These are phyloP conservation scores for Colletotrichum sp. DNA, from an alignment of 2,329 filamentous ascomycete genomes.

Conservation along the genomic window DNA sequence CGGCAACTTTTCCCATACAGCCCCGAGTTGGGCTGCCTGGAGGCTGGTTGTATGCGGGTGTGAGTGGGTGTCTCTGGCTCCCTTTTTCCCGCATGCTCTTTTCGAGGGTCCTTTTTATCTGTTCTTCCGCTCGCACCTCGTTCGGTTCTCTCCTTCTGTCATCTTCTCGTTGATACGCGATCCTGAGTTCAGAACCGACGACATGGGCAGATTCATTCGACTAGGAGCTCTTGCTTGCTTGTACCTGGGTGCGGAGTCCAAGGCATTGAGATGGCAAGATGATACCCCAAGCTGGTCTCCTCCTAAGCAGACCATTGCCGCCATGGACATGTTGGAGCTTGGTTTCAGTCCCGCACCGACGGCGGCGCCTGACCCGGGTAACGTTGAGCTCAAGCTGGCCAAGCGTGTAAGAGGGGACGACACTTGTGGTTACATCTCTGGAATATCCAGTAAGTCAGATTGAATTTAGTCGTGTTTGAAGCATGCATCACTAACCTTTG, in stretches of 20 bases:
- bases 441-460: slow-evolving; percentile 25
- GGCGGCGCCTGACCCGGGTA: slow-evolving; percentile 22
- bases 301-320: slow-evolving; percentile 28
- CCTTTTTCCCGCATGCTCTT: background rate
- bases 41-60: background rate
- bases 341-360: slow-evolving; percentile 18
- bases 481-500: background rate
- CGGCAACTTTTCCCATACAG: slow-evolving; percentile 3
- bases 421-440: slow-evolving; percentile 36
- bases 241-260: slow-evolving; percentile 23
- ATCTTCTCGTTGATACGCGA: background rate
- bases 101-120: background rate
- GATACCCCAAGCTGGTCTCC: slow-evolving; percentile 27
- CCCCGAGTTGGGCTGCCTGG: background rate
- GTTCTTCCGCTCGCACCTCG: background rate
- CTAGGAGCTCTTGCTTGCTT: slow-evolving; percentile 26
- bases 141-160: background rate
- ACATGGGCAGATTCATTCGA: slow-evolving; percentile 26
- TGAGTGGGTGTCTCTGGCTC: background rate
- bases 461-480: no score
- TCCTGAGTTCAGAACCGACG: background rate
- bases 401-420: slow-evolving; percentile 30
- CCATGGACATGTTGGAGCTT: slow-evolving; percentile 24
- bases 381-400: slow-evolving; percentile 13
- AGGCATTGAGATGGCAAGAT: slow-evolving; percentile 28